Base-by-base conservation (phyloP, 1,139 yeast genomes). In the Yamadazyma dushanensis region DNA sequence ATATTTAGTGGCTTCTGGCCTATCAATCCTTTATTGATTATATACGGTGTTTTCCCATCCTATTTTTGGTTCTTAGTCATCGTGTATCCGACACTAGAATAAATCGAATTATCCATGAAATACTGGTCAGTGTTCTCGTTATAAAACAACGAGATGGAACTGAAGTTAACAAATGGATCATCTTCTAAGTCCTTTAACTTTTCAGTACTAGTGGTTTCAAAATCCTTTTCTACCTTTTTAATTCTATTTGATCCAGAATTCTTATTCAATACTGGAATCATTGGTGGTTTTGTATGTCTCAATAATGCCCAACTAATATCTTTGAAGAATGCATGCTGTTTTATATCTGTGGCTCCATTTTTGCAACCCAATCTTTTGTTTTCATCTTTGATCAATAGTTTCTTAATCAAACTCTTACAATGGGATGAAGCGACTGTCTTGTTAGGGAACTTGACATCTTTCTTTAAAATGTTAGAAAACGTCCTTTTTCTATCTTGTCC, bases 341-440 rank as follows among this genome's bases (percentile, higher is more conserved):
- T 92, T 37, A 92, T 79, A 53, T 92, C 98, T 1, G 95, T 83
- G 0, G 98, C 98, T 16, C 98, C 98, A 28, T 90, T 80, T 43
- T 83, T 81, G 10, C 96, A 86, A 1, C 98, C 98, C 32, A 92
- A 61, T 41, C 98, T 70, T 54, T 87, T 88, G 33, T 74, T 70
- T 60, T 92, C 98, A 56, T 90, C 96, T 57, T 94, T 92, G 39
- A 83, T 83, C 39, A 92, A 66, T 35, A 92, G 66, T 55, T 89
- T 92, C 43, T 82, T 82, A 36, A 92, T 83, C 43, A 92, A 63
- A 46, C 74, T 80, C 53, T 85, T 86, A 62, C 98, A 89, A 45
- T 69, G 70, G 31, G 89, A 81, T 2, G 95, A 75, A 1, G 87
- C 69, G 8, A 31, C 29, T 5, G 64, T 61, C 27, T 40, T 36